Evolutionary conservation across 1,284 basidiomycete species (phyloP), one percentile per base, ranked within the genome.

Genomic region (Sanghuangporus baumii): DNA sequence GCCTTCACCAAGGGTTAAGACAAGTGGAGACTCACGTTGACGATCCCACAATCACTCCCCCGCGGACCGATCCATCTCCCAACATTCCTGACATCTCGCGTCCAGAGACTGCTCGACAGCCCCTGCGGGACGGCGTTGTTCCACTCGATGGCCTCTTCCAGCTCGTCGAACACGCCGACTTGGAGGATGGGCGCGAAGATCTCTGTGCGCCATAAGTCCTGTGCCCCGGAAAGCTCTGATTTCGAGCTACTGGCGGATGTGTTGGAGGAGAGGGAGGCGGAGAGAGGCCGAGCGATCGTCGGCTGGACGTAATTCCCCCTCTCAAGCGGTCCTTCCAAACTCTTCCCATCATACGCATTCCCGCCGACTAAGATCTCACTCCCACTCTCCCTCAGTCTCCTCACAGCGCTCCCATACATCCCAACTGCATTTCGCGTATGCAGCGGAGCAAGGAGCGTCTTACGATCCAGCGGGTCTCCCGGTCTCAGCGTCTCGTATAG

Each of bases 41-140:
- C 93, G 68, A 93, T 94, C 16, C 93, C 93, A 60, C 89, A 80
- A 72, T 95, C 93, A 46, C 88, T 91, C 48, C 94, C 94, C 66
- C 82, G 81, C 46, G 92, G 89, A n/a, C 94, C 93, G 68, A 95
- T 88, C 93, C 94, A 96, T 75, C 86, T 89, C 61, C 94, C 93
- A 63, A 96, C 78, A 68, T 88, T 87, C 65, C 89, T 79, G 57
- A 96, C 71, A 71, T 93, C 89, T 54, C 85, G 84, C 59, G 95
- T 97, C 88, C 96, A 98, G 8, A 98, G 78, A 66, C 91, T 91
- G 68, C 90, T 92, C 46, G 93, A 95, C 59, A 98, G 77, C 18
- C 95, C 89, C 88, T 95, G 95, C 8, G 91, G 91, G 34, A 98
- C 96, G 34, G 82, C 81, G 74, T 98, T 98, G 75, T 98, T 98